These are phyloP conservation scores for Micractinium conductrix DNA, from an alignment of 139 green algal species.

Conservation along the genomic window DNA sequence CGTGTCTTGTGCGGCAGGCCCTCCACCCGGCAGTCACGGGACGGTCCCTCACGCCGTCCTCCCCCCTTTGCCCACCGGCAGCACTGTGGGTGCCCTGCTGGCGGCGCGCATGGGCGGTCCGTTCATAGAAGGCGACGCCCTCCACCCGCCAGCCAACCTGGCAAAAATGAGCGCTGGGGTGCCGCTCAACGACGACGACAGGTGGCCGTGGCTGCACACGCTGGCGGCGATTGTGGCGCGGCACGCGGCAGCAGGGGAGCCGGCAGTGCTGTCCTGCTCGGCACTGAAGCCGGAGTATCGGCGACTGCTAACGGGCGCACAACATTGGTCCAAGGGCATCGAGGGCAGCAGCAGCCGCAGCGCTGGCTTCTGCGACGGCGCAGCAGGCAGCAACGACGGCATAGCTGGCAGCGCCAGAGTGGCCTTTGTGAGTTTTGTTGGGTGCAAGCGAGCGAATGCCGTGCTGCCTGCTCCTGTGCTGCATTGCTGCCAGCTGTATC, in stretches of 20 bases:
- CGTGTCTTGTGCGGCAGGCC: no score
- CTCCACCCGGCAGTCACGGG: no score
- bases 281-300: slow-evolving; percentile 50
- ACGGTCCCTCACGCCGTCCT: no score
- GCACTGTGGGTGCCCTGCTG: slow-evolving; percentile 23
- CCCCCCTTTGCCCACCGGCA: neutral
- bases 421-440: slow-evolving; percentile 27
- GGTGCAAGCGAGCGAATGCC: no score
- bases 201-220: slow-evolving; percentile 36
- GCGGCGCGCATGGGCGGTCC: neutral
- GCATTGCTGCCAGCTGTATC: neutral
- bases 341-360: neutral
- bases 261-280: slow-evolving; percentile 50
- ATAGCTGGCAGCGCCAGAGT: slow-evolving; percentile 2
- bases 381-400: no score
- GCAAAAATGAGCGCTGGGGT: neutral
- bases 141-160: slow-evolving; percentile 32
- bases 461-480: neutral
- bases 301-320: no score
- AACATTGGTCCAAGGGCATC: no score
- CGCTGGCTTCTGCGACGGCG: no score
- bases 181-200: slow-evolving; percentile 23
- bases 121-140: slow-evolving; percentile 38
- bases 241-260: neutral
- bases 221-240: slow-evolving; percentile 16